Base-by-base conservation (phyloP, 192 early-diverging fungal genomes). In the Rhizophagus prolifer region DNA sequence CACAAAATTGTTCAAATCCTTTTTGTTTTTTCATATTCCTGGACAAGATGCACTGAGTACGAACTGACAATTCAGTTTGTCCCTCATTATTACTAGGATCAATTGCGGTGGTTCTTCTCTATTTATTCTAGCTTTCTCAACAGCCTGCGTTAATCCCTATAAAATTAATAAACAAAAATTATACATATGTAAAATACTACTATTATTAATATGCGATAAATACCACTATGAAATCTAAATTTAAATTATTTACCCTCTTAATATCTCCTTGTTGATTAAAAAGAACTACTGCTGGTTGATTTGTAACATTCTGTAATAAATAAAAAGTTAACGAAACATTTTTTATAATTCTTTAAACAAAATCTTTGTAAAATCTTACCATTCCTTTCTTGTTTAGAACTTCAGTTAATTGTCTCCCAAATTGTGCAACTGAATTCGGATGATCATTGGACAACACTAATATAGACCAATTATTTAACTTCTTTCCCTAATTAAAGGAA, bases 1-100 rank as follows among this genome's bases (percentile, higher is more conserved):
- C 65, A 67, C 65, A 67, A 67, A 67, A n/a, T 67, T 67, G 65
- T 16, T 64, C 62, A 6, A 61, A 26, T n/a, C 60, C 41, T 54
- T 54, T 19, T 19, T 0, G 50, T 16, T 54, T 54, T 54, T 19
- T 54, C 19, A 54, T 1, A 19, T 54, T 4, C 4, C 21, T 54
- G 1, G 5, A 4, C 16, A 54, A 54, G 1, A 54, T 5, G 16
- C 50, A 54, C 6, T 54, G 50, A 54, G 50, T 54, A 21, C 16
- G 14, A 0, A 54, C 19, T 1, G 16, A 16, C 19, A 54, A 54
- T 14, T 21, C 19, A 54, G 16, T 54, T 54, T 54, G n/a, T 54
- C 50, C 7, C 19, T 19, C 50, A 54, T 54, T 21, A 21, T 21
- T 1, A 54, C 50, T 4, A 54, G 4, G 16, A 54, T 6, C 19